Base-by-base conservation (phyloP, 306 rosid genomes). In the Astragalus membranaceus region DNA sequence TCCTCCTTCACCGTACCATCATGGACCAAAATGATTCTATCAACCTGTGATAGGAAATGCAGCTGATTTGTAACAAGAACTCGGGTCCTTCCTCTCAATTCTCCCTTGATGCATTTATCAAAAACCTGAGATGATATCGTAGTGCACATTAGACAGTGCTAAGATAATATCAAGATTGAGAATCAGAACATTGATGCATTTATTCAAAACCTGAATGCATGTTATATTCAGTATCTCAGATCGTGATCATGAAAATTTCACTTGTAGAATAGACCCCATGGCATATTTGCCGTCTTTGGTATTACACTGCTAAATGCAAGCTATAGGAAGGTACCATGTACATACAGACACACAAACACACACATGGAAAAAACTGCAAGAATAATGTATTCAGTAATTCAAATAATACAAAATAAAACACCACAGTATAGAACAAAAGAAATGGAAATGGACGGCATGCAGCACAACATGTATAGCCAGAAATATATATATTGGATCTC, bases 61-160 rank as follows among this genome's bases (percentile, higher is more conserved):
- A 94, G 88, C 86, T 94, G 98, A 73, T 94, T 94, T 46, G 98
- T 94, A 84, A 94, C 97, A 65, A 94, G 96, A 78, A 90, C 91
- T 55, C 98, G 79, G 64, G 98, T 93, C 85, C 85, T 93, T 71
- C 92, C 92, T 58, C 69, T 80, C 84, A 93, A 72, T 73, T 94
- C 96, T 75, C 90, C 94, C 87, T 85, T 90, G 84, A 94, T 82
- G 64, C 98, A 90, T 58, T 74, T 88, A 71, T 90, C 89, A 70
- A 94, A 94, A 71, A 94, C 96, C 98, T 85, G 71, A 66, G 70
- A 70, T 23, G 72, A 68, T 9, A 52, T 36, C 49, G 42, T 10
- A 42, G 32, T 42, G 46, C 20, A 64, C 39, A 67, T 41, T 64
- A 72, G 67, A 58, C 37, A 43, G 52, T 33, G 62, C n/a, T 41